A percentile compares a stretch with the other conserved stretches of the same genome.
phyloP scores from a whole-genome alignment of 179 eudicot species.

The Actinidia chinensis region DNA sequence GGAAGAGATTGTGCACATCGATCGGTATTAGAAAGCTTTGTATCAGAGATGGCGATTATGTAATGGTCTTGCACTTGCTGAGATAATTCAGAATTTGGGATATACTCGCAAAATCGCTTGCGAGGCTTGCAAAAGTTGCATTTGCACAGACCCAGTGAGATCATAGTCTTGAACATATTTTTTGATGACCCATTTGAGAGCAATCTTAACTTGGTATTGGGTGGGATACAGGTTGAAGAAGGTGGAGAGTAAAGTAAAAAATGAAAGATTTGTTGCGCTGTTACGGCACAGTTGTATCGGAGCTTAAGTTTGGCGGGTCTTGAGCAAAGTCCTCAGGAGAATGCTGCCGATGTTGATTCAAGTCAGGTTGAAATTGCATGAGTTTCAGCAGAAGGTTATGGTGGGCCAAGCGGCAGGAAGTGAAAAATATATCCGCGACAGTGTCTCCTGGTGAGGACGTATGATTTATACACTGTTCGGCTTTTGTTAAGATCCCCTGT shows the following conservation, averaged over 20 bases:
- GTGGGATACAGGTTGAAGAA: constrained; percentile 51
- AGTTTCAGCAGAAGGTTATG: no score
- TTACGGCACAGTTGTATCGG: constrained; percentile 39
- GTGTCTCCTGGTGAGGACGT: no score
- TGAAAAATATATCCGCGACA: no score
- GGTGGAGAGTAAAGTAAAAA: constrained; percentile 55
- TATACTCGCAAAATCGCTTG: constrained; percentile 42
- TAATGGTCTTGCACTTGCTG: constrained; percentile 49
- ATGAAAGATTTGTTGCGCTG: constrained; percentile 48
- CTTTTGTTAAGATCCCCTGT: no score
- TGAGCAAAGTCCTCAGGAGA: constrained; percentile 43
- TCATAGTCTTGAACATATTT: constrained; percentile 40
- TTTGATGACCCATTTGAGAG: constrained; percentile 34
- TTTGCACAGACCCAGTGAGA: constrained; percentile 42
- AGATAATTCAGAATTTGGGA: constrained; percentile 40
- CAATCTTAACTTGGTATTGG: constrained; percentile 37
- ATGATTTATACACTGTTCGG: no score
- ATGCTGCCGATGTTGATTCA: no score
- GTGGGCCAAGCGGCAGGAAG: no score
- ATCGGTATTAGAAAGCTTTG: constrained; percentile 45
- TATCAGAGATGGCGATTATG: constrained; percentile 49
- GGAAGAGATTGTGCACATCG: constrained; percentile 38
- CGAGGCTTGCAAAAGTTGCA: constrained; percentile 55
- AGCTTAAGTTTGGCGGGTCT: constrained; percentile 48
- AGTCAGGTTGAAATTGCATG: no score